Evolutionary conservation across 257 asterid species (phyloP), one percentile per base, ranked within the genome.

Genomic region (Fraxinus quadrangulata): DNA sequence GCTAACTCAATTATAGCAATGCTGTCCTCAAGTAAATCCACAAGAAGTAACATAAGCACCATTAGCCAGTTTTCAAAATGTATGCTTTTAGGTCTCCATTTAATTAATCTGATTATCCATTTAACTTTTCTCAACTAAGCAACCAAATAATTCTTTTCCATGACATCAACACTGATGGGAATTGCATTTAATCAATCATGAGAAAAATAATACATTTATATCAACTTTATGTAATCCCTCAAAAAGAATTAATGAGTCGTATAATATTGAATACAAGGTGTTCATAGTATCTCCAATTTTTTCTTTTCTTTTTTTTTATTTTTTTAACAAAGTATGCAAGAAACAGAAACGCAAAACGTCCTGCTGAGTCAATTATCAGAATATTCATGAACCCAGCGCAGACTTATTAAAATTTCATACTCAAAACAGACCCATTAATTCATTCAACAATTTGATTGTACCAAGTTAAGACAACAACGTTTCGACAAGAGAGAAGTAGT

Each of bases 31-130:
- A 2, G 28, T 2, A 6, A 56, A n/a, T 1, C 28, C 11, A 21
- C 12, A 1, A 19, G 66, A 56, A n/a, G 26, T 56, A 56, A 56
- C 66, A n/a, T 9, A 21, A n/a, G 12, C 24, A n/a, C 26, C 9
- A 19, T 56, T n/a, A 56, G 8, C 66, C 26, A 23, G 21, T 56
- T 56, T 56, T 56, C 66, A 56, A n/a, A 3, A 56, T 16, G 63
- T 6, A 56, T 56, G n/a, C 66, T n/a, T 54, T 56, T n/a, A n/a
- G 12, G 66, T 56, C 63, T n/a, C 66, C 66, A 56, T 56, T n/a
- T n/a, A n/a, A 0, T 45, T 45, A 13, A 13, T 45, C 54, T 45
- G 54, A 45, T 45, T 45, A 45, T 45, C 19, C 19, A 13, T 12
- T 45, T 12, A 12, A 13, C 13, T 5, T 45, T 45, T 45, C 19